Evolutionary conservation across 805 yeast species (phyloP), one percentile per base, ranked within the genome.

Genomic region (Schizosaccharomyces osmophilus): DNA sequence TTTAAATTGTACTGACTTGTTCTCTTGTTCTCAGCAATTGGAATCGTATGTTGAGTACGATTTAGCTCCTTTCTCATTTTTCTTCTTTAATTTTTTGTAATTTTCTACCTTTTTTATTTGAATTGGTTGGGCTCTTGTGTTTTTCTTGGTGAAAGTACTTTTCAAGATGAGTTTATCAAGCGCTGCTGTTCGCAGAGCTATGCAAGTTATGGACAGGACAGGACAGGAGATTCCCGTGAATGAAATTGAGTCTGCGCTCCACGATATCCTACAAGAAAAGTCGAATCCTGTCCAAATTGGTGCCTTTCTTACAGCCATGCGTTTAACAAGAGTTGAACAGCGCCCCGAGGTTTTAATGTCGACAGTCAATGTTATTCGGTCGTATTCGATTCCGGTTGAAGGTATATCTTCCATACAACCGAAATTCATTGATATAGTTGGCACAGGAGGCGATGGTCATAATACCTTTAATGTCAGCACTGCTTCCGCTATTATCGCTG

Each of bases 391-490:
- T 22, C 31, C 36, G 6, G 22, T 51, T 29, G 57, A 22, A 24
- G 32, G 32, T 51, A 51, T 51, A 3, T 22, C 22, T 5, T 17
- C n/a, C 15, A 17, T 29, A 6, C 26, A 22, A 19, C 36, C 31
- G 17, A 51, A 29, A 51, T 84, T 78, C 66, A 76, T 84, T 5
- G 99, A 93, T 70, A 86, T 93, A 39, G 99, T 93, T 5, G 99
- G 99, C 1, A 93, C 99, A 0, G 99, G 99, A 32, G 99, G 99
- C 17, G 99, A 93, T 69, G 96, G 96, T 1, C 95, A 93, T 69
- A 84, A 93, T 69, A 93, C 99, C 0, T 93, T 93, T 74, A 93
- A 93, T 67, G 98, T 93, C 1, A 84, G 95, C 17, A 93, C 98
- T 0, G 86, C 97, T 2, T 77, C 96, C 1, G 97, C 97, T 0